Percentiles rank a stretch among this genome's conserved stretches.
Conservation (phyloP, 2,329 filamentous ascomycete genomes). For the Pezicula neosporulosa region DNA sequence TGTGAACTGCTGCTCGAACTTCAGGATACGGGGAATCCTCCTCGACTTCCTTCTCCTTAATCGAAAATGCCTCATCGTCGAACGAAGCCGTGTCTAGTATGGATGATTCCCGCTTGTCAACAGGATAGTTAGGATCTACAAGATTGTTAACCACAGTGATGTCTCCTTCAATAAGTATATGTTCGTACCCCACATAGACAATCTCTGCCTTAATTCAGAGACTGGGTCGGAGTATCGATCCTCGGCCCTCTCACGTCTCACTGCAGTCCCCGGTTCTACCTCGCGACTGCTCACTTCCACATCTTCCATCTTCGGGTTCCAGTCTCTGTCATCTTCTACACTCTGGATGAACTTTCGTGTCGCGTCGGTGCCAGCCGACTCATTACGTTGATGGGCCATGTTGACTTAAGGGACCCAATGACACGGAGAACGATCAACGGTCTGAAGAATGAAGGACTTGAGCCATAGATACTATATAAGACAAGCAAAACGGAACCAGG, state of each 20-base stretch:
- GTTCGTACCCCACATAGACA: conserved; percentile 14
- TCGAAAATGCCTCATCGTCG: neutral
- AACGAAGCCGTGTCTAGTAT: neutral
- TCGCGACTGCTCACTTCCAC: conserved; percentile 12
- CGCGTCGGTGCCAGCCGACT: conserved; percentile 17
- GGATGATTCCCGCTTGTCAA: neutral
- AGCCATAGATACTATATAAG: conserved; percentile 31
- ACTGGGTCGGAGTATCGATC: conserved; percentile 11
- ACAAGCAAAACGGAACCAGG: neutral
- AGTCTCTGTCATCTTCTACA: conserved; percentile 15
- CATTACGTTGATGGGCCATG: conserved; percentile 18
- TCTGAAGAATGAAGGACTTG: conserved; percentile 15
- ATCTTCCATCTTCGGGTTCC: conserved; percentile 17
- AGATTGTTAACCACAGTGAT: neutral
- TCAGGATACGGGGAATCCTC: conserved; percentile 28
- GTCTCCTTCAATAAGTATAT: neutral
- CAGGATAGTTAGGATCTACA: conserved; percentile 16
- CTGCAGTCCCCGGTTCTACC: conserved; percentile 3
- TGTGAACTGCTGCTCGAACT: conserved; percentile 52
- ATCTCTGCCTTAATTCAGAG: conserved; percentile 11
- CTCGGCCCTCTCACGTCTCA: conserved; percentile 6
- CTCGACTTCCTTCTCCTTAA: neutral
- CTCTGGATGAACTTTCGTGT: conserved; percentile 8
- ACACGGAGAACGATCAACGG: conserved; percentile 24
- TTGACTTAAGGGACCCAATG: conserved; percentile 5